Evolutionary conservation across 306 rosid species (phyloP), one percentile per base, ranked within the genome.

Genomic region (Trifolium fragiferum): DNA sequence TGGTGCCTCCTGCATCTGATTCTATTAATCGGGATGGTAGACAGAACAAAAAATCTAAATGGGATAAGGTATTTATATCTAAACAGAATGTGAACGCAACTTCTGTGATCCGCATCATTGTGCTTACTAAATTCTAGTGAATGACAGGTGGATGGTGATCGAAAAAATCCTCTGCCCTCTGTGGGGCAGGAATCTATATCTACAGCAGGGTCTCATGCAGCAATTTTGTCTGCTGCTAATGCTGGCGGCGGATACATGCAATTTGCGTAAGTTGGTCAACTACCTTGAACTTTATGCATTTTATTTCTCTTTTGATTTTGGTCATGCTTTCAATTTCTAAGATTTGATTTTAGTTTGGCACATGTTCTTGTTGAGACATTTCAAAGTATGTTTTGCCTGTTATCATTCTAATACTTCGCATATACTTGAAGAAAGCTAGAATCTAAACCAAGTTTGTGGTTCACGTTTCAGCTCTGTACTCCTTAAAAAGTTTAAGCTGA

Each of bases 171-270:
- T 83, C 87, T 84, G 72, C 86, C 90, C 80, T 82, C 92, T 8
- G 81, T 81, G 55, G 86, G 82, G 63, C 90, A 80, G 70, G 97
- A 90, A 82, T 77, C 90, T 62, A 76, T 84, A 50, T 86, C 90
- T 51, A 51, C 88, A 54, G 86, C 66, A 27, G 92, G 92, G 78
- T 84, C 95, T 71, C 94, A 87, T 78, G 86, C 89, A 40, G 75
- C 91, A 73, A 70, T 91, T 66, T 53, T 89, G 40, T 87, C 97
- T 73, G 90, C 96, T 80, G 75, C 90, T 55, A 91, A 81, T 80
- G 89, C 88, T 38, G 93, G 97, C 44, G 83, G 90, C 21, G 97
- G 99, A 66, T 92, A 91, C 89, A 79, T 85, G 90, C 89, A 84
- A 75, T 90, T 89, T 86, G 96, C 88, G 98, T 91, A 86, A 77